Percentiles rank a stretch among this genome's conserved stretches.
Conservation (phyloP, 352 stramenopile genomes). For the Phytophthora vignae region DNA sequence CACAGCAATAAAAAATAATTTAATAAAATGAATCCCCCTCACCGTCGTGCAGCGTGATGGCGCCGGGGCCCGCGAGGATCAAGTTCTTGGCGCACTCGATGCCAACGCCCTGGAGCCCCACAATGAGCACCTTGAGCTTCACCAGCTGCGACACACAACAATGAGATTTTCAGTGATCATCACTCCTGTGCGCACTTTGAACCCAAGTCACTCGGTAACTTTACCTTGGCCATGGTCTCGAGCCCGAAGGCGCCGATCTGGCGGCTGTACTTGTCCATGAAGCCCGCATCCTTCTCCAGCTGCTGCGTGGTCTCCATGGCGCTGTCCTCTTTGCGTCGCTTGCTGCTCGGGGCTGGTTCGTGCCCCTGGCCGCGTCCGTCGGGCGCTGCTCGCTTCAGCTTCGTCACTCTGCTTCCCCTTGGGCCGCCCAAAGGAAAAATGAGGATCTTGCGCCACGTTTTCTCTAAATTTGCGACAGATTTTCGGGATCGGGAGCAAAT, state of each 20-base stretch:
- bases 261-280: constrained; percentile 95
- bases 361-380: constrained; percentile 39
- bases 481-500: background rate
- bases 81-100: constrained; percentile 95
- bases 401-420: constrained; percentile 33
- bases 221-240: constrained; percentile 93
- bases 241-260: constrained; percentile 93
- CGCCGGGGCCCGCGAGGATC: constrained; percentile 88
- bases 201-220: background rate
- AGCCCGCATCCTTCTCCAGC: constrained; percentile 87
- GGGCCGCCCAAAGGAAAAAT: constrained; percentile 30
- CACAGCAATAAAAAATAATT: background rate
- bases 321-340: constrained; percentile 29
- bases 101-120: constrained; percentile 88
- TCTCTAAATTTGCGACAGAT: constrained; percentile 18
- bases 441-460: constrained; percentile 14
- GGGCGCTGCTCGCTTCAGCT: constrained; percentile 39
- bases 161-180: constrained; percentile 27
- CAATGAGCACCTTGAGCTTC: constrained; percentile 86
- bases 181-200: constrained; percentile 17
- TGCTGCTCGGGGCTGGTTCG: constrained; percentile 34
- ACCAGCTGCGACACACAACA: constrained; percentile 52
- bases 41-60: constrained; percentile 90
- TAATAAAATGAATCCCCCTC: background rate
- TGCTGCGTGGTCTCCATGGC: constrained; percentile 68